Evolutionary conservation across 2,329 filamentous ascomycete species (phyloP), one percentile per base, ranked within the genome.

Genomic region (Chrysosporium queenslandicum): DNA sequence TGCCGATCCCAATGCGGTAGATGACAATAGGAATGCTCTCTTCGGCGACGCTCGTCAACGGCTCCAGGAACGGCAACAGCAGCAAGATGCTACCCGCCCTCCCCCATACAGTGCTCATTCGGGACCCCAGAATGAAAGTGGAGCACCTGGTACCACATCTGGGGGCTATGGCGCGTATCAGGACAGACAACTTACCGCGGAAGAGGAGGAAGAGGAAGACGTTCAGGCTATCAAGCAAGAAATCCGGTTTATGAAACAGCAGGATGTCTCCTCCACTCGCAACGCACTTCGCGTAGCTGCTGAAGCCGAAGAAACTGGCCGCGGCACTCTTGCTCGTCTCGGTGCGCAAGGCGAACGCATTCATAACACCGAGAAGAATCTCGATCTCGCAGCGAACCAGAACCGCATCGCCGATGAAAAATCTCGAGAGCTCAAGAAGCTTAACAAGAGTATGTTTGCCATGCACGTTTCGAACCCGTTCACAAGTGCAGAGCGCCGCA

Each of bases 371-470:
- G 87, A 94, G 67, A 81, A 80, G 68, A 88, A 91, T 61, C 76
- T 96, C 53, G 87, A 95, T 61, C 75, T 87, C 58, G 85, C 88
- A 3, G 72, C 79, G n/a, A 84, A 83, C 57, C 83, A 89, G 64
- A 87, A 86, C 60, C 80, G 81, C 53, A 73, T 86, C 54, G 86
- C 87, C 0, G 83, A 89, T 60, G 87, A 90, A 59, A 86, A 87
- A 60, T 85, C 88, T 1, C 80, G 82, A 45, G 88, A 95, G 64
- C 74, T 96, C 34, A 91, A 91, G 72, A 87, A 80, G 0, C 74
- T 94, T 46, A 94, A 96, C 69, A 77, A 85, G 57, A 89, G 84
- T 72, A 94, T 96, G 88, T 95, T 95, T 63, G 86, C 87, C 4
- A 79, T 90, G 20, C 85, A 89, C 62, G 83, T 90, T 23, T 75